Evolutionary conservation across 768 basidiomycete species (phyloP), one percentile per base, ranked within the genome.

Genomic region (Cyathus striatus): DNA sequence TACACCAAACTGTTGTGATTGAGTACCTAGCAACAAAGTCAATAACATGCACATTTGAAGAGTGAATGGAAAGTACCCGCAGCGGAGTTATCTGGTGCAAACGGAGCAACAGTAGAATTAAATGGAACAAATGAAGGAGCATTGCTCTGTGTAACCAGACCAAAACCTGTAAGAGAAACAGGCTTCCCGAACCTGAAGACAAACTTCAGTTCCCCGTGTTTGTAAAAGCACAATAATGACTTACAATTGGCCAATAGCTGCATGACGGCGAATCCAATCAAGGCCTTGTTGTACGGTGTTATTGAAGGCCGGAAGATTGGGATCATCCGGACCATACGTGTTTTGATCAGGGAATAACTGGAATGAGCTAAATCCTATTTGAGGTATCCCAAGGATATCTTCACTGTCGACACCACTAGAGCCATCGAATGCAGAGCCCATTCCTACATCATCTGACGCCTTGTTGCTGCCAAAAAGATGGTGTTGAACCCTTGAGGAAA

Each of bases 271-370:
- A 40, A 85, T 82, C 82, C 82, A 85, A 23, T 70, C 61, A 38
- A 67, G 41, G 22, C 82, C 83, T 16, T 54, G 56, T 46, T 76
- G 60, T 26, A 83, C 53, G 0, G 66, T 72, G 45, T 78, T 74
- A 47, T 80, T 72, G 59, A 75, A 79, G 7, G 71, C 49, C 33
- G 74, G 60, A 40, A 78, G 57, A 46, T 63, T 68, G 13, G 76
- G 72, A 54, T 81, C 78, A 21, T 58, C 51, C 18, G 68, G 44
- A 23, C 62, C 73, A 49, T 83, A 84, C 26, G 59, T 55, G 46
- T 76, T 70, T 56, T 86, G 84, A 52, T 86, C 81, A 16, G 84
- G 83, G 71, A 85, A 84, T 20, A 83, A 49, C 44, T 76, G 79
- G 69, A 82, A 82, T 14, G 77, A 67, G 23, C 69, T 62, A 49